These are phyloP conservation scores for Hymenoscyphus linearis DNA, from an alignment of 2,329 filamentous ascomycete genomes.

Conservation along the genomic window DNA sequence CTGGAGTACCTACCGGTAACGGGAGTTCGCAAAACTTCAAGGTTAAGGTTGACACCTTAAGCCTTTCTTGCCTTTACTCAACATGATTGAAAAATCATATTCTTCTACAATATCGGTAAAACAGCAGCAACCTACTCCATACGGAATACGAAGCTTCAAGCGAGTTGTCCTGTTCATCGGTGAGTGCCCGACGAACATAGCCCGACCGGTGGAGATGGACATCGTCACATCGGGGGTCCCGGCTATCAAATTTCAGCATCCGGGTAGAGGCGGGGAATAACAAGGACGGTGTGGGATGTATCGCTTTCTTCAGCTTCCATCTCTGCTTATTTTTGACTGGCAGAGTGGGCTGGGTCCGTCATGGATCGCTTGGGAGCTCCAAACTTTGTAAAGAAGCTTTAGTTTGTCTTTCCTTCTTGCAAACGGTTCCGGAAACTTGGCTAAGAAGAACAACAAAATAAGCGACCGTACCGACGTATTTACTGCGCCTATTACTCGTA, in stretches of 20 bases:
- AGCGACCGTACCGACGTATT: no score
- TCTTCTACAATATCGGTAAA: not conserved
- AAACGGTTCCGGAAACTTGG: no score
- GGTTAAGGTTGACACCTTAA: not conserved
- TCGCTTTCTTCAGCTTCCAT: not conserved
- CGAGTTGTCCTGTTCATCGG: not conserved
- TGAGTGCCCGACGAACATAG: not conserved
- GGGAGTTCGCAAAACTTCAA: not conserved
- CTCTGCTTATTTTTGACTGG: not conserved
- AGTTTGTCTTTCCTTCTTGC: no score
- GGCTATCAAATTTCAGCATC: not conserved
- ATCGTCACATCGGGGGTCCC: not conserved
- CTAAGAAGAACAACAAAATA: no score
- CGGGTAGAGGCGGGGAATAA: not conserved
- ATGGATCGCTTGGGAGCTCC: not conserved
- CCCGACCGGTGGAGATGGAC: not conserved
- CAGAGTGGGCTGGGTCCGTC: not conserved
- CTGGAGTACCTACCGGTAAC: no score
- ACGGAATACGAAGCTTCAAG: not conserved
- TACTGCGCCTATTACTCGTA: no score
- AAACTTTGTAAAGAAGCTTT: no score
- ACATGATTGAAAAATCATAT: not conserved
- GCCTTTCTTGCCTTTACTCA: not conserved
- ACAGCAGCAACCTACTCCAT: not conserved
- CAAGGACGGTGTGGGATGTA: not conserved